Percentiles rank a stretch among this genome's conserved stretches.
Evolutionary conservation across 148 eudicot genomes (phyloP).

Genomic region (Fagopyrum esculentum): DNA sequence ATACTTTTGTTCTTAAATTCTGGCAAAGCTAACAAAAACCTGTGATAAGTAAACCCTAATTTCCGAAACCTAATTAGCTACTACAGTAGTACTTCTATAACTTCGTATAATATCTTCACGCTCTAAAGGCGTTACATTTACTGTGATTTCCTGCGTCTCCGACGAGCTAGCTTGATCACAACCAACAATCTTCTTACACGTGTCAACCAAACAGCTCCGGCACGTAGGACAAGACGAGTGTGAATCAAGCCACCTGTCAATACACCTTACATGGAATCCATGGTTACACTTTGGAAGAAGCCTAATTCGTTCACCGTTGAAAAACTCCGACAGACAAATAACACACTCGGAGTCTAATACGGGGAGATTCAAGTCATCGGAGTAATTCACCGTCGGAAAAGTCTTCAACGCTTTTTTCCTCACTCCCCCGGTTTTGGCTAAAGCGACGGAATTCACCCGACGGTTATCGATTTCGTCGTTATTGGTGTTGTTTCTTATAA

Average conservation of each 20-base stretch:
- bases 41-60: no score
- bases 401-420: constrained; percentile 61
- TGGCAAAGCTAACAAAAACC: no score
- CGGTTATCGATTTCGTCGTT: neutral
- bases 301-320: constrained; percentile 40
- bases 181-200: constrained; percentile 5
- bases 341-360: constrained; percentile 54
- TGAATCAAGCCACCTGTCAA: constrained; percentile 15
- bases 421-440: constrained; percentile 64
- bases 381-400: constrained; percentile 44
- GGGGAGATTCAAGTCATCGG: constrained; percentile 31
- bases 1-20: neutral
- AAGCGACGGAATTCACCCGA: constrained; percentile 1
- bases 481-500: constrained; percentile 19
- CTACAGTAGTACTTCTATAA: neutral
- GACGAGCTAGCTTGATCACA: neutral
- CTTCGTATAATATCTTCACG: constrained; percentile 1
- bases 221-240: constrained; percentile 10
- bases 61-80: neutral
- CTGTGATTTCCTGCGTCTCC: neutral
- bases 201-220: constrained; percentile 3
- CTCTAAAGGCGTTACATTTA: neutral
- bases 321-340: constrained; percentile 55
- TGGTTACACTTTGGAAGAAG: constrained; percentile 55
- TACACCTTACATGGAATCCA: constrained; percentile 57